A percentile compares a stretch with the other conserved stretches of the same genome.
phyloP scores from a whole-genome alignment of 352 stramenopile species.

The Globisporangium emineosum region DNA sequence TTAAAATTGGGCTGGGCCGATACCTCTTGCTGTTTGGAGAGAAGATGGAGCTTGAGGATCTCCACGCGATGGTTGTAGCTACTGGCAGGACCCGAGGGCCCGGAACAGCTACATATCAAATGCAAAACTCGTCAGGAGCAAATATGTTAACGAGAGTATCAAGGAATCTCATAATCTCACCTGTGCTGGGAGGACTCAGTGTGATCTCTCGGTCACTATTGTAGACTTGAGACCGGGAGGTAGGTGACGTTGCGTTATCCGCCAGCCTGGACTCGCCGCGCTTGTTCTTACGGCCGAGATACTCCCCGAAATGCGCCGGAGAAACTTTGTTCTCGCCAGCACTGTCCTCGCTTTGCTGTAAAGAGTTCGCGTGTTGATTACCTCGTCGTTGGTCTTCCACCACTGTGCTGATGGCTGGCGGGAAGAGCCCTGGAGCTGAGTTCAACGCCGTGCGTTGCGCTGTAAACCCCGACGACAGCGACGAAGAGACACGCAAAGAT shows the following conservation, averaged over 20 bases:
- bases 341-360: background rate
- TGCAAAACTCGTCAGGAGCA: background rate
- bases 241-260: slow-evolving; percentile 34
- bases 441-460: background rate
- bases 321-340: slow-evolving; percentile 4
- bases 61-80: slow-evolving; percentile 21
- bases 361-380: background rate
- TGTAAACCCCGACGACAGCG: slow-evolving; percentile 12
- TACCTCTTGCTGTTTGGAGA: slow-evolving; percentile 15
- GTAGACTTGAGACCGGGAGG: slow-evolving; percentile 35
- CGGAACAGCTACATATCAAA: slow-evolving; percentile 7
- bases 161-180: background rate
- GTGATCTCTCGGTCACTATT: slow-evolving; percentile 16
- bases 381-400: background rate
- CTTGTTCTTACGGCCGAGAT: slow-evolving; percentile 30
- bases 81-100: slow-evolving; percentile 17
- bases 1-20: background rate
- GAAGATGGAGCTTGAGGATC: slow-evolving; percentile 18
- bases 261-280: slow-evolving; percentile 26
- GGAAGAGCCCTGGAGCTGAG: background rate
- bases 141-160: background rate
- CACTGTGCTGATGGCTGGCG: slow-evolving; percentile 4
- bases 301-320: slow-evolving; percentile 22
- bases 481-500: slow-evolving; percentile 15
- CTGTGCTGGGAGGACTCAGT: slow-evolving; percentile 17